These are phyloP conservation scores for Heterobasidion parviporum DNA, from an alignment of 1,284 basidiomycete genomes.

Conservation along the genomic window DNA sequence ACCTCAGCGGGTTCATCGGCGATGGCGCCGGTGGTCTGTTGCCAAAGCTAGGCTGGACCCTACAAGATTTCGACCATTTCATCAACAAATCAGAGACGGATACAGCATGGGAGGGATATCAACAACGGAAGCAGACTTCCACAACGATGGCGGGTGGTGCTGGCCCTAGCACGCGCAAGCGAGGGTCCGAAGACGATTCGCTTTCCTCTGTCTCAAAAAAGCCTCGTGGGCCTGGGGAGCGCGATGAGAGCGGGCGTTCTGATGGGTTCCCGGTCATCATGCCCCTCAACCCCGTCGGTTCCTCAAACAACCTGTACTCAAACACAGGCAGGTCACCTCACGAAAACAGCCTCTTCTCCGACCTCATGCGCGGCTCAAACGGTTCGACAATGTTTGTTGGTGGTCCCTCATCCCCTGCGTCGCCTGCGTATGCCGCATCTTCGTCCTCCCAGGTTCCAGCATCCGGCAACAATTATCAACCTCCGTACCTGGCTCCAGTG, in stretches of 20 bases:
- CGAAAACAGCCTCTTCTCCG: slow-evolving; percentile 48
- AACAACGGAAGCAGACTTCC: slow-evolving; percentile 46
- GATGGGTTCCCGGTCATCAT: slow-evolving; percentile 49
- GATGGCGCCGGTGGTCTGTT: slow-evolving; percentile 75
- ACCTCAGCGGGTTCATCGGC: slow-evolving; percentile 73
- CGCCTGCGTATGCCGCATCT: slow-evolving; percentile 27
- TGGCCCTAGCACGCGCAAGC: slow-evolving; percentile 21
- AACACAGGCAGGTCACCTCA: slow-evolving; percentile 23
- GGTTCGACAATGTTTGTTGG: slow-evolving; percentile 59
- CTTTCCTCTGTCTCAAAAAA: slow-evolving; percentile 39
- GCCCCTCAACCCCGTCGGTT: slow-evolving; percentile 36
- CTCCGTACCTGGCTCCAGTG: slow-evolving; percentile 46
- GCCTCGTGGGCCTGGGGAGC: slow-evolving; percentile 30
- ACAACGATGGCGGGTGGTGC: slow-evolving; percentile 15
- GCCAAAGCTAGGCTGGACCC: slow-evolving; percentile 71
- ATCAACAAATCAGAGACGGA: slow-evolving; percentile 83
- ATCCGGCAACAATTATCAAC: slow-evolving; percentile 34
- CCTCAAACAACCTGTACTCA: slow-evolving; percentile 30
- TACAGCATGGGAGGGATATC: slow-evolving; percentile 84
- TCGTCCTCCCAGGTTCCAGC: slow-evolving; percentile 13
- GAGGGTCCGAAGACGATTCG: slow-evolving; percentile 43
- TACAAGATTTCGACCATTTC: slow-evolving; percentile 70
- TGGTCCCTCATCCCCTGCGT: slow-evolving; percentile 27
- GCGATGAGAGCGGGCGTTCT: slow-evolving; percentile 32
- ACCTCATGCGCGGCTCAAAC: slow-evolving; percentile 49